These are phyloP conservation scores for Sporopachydermia lactativora DNA, from an alignment of 805 yeast species.

Conservation along the genomic window DNA sequence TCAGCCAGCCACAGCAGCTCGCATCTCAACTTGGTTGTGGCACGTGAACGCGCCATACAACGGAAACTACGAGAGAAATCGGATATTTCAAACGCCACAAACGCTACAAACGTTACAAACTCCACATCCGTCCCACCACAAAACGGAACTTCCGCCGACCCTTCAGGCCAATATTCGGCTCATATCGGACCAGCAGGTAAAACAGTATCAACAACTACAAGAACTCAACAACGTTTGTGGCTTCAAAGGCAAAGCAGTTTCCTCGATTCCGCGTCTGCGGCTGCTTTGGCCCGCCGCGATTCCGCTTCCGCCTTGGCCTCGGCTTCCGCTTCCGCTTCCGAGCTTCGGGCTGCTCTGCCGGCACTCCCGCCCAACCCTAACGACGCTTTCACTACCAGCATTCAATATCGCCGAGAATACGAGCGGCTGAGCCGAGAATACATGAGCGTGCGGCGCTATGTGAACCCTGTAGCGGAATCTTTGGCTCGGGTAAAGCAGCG, in stretches of 20 bases:
- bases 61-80: constrained; percentile 7
- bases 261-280: no score
- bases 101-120: no score
- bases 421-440: constrained; percentile 69
- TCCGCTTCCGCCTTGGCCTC: no score
- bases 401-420: constrained; percentile 58
- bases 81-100: no score
- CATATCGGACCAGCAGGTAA: constrained; percentile 14
- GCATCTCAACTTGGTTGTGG: constrained; percentile 12
- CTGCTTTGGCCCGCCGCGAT: no score
- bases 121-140: no score
- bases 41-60: constrained; percentile 21
- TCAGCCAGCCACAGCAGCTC: neutral
- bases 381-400: constrained; percentile 28
- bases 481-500: constrained; percentile 32
- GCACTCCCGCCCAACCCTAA: constrained; percentile 9
- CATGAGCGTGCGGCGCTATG: constrained; percentile 49
- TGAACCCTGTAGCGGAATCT: constrained; percentile 57
- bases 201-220: constrained; percentile 21
- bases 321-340: no score
- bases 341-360: no score
- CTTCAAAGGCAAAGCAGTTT: constrained; percentile 64
- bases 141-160: constrained; percentile 8
- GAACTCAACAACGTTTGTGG: constrained; percentile 82
- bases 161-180: constrained; percentile 15